phyloP scores from a whole-genome alignment of 306 rosid species.

The Ammopiptanthus mongolicus region DNA sequence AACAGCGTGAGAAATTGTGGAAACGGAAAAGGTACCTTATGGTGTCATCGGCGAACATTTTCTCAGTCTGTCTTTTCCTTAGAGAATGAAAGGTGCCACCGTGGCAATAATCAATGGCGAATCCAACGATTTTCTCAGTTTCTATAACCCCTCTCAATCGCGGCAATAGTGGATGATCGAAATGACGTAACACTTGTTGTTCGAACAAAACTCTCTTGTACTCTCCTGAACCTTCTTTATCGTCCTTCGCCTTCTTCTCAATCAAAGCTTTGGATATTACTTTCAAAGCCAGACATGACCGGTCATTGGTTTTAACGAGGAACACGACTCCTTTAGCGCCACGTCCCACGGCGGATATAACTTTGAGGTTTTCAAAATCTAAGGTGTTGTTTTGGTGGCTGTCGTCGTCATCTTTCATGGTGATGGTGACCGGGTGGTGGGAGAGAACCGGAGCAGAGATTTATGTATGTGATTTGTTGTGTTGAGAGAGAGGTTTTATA shows the following conservation, averaged over 20 bases:
- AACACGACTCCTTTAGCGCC: slow-evolving; percentile 97
- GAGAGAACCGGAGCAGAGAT: not conserved
- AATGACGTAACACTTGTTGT: slow-evolving; percentile 54
- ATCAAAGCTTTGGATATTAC: slow-evolving; percentile 66
- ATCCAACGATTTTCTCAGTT: slow-evolving; percentile 55
- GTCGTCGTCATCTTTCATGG: slow-evolving; percentile 38
- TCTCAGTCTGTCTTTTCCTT: slow-evolving; percentile 69
- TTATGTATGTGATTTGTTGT: not conserved
- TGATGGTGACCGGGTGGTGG: not conserved
- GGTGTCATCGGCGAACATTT: slow-evolving; percentile 75
- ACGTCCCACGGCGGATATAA: slow-evolving; percentile 69
- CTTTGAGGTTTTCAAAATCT: slow-evolving; percentile 39
- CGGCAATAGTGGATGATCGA: slow-evolving; percentile 70
- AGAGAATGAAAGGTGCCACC: slow-evolving; percentile 79
- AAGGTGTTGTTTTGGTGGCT: not conserved
- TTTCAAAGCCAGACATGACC: slow-evolving; percentile 57
- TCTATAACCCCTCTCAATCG: slow-evolving; percentile 58
- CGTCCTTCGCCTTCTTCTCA: slow-evolving; percentile 32
- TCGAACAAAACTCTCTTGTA: slow-evolving; percentile 68
- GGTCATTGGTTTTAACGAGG: slow-evolving; percentile 26
- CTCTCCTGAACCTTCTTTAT: slow-evolving; percentile 26
- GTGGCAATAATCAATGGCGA: slow-evolving; percentile 80
- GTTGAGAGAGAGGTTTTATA: not conserved
- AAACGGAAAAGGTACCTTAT: slow-evolving; percentile 42
- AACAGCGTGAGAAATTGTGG: not conserved